Base-by-base conservation (phyloP, 495 filamentous ascomycete genomes). In the Pyronema domesticum region DNA sequence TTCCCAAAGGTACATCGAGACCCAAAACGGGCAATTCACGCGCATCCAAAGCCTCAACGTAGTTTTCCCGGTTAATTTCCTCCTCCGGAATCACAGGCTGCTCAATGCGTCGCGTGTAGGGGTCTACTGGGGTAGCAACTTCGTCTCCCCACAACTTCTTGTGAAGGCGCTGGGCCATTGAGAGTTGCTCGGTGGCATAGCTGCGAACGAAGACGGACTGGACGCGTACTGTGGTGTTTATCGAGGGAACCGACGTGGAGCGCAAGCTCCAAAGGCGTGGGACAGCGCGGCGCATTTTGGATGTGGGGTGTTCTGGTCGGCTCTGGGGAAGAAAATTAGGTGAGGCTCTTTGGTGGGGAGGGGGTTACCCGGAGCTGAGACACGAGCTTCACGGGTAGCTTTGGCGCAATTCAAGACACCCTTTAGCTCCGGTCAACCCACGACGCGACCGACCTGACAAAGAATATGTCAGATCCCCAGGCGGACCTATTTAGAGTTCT, bases 121-220 rank as follows among this genome's bases (percentile, higher is more conserved):
- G 42, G 19, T 40, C 48, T n/a, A 23, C 34, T 18, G 36, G 45
- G 23, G 17, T 51, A 8, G 42, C 34, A 30, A 30, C 44, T 13
- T 39, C 15, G 33, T 55, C 39, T n/a, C 60, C 60, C 61, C 61
- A 64, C 37, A 64, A 40, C 34, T 60, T 60, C 18, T 42, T 46
- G 14, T 57, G 61, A 30, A 64, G 35, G 10, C 51, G 40, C 33
- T 63, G 57, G 14, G 14, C 7, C 9, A 54, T 11, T 9, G 40
- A 2, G n/a, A 11, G 39, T 7, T 19, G 1, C n/a, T 46, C 40
- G 40, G 51, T 14, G 51, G 52, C 52, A 30, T n/a, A 46, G 13
- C 45, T 48, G 45, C 39, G 17, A 17, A 13, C 13, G 5, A 30
- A 30, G 23, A 43, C 39, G 17, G 39, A n/a, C 39, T 13, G 39